Conservation (phyloP, 2,329 filamentous ascomycete genomes). For the Ceratocystis variospora region DNA sequence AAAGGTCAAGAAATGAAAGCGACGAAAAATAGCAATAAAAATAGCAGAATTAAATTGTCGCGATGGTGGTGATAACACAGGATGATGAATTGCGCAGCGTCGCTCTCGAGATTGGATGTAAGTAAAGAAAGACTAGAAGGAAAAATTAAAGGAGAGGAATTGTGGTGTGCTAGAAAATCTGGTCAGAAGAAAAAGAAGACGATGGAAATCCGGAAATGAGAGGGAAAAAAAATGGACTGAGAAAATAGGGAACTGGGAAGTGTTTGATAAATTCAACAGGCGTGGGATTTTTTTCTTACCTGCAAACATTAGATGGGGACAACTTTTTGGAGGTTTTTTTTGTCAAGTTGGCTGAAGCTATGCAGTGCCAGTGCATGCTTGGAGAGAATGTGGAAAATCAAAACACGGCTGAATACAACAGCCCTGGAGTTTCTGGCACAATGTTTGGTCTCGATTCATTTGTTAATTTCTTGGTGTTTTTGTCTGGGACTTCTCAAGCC, state of each 20-base stretch:
- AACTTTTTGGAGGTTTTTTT: conserved; percentile 7
- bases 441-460: neutral
- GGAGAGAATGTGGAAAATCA: neutral
- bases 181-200: conserved; percentile 4
- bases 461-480: neutral
- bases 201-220: conserved; percentile 8
- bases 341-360: neutral
- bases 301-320: neutral
- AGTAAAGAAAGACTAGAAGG: neutral
- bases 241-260: conserved; percentile 11
- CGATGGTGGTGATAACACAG: neutral
- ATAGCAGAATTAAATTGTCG: neutral
- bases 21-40: neutral
- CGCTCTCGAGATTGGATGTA: neutral
- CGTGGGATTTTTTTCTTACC: conserved; percentile 6
- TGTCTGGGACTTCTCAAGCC: neutral
- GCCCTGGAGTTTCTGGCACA: too few species aligned
- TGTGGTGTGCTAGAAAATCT: neutral
- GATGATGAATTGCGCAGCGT: neutral
- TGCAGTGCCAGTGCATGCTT: neutral
- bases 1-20: neutral
- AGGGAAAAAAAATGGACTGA: conserved; percentile 8
- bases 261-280: conserved; percentile 6
- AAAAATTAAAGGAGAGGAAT: conserved; percentile 8
- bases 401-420: too few species aligned